phyloP scores from a whole-genome alignment of 2,329 filamentous ascomycete genomes.

The Akanthomyces lecanii region DNA sequence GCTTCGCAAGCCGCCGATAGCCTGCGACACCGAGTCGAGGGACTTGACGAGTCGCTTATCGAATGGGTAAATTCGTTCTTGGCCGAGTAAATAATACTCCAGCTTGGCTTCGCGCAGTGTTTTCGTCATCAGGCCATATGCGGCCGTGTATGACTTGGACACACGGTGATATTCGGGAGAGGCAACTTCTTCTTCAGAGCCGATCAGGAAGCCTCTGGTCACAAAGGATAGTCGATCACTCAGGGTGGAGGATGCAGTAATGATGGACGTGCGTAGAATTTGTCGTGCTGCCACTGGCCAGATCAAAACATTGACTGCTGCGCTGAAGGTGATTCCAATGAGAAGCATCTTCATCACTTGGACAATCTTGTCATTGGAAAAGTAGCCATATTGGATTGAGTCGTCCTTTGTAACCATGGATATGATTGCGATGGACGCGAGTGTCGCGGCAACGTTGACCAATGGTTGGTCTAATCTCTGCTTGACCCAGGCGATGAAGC shows the following conservation, averaged over 20 bases:
- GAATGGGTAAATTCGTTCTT: slow-evolving; percentile 71
- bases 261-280: slow-evolving; percentile 67
- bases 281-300: slow-evolving; percentile 74
- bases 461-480: slow-evolving; percentile 72
- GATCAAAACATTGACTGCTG: slow-evolving; percentile 70
- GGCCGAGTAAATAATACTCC: slow-evolving; percentile 79
- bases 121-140: slow-evolving; percentile 67
- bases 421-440: slow-evolving; percentile 84
- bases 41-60: slow-evolving; percentile 79
- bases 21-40: slow-evolving; percentile 79
- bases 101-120: slow-evolving; percentile 81
- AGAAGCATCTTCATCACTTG: slow-evolving; percentile 80
- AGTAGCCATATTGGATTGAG: slow-evolving; percentile 74
- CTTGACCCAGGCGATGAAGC: slow-evolving; percentile 85
- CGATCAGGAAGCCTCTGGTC: slow-evolving; percentile 76
- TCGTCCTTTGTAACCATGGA: slow-evolving; percentile 89
- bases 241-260: slow-evolving; percentile 68
- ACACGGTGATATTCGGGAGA: slow-evolving; percentile 61
- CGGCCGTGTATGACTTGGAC: slow-evolving; percentile 59
- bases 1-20: slow-evolving; percentile 84
- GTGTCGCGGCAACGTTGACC: slow-evolving; percentile 79
- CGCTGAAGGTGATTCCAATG: slow-evolving; percentile 69
- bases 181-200: slow-evolving; percentile 72
- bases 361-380: slow-evolving; percentile 75
- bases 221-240: slow-evolving; percentile 78